Evolutionary conservation across 2,329 filamentous ascomycete genomes (phyloP), one percentile per base, ranked within the genome.

Genomic region (Cadophora gregata): DNA sequence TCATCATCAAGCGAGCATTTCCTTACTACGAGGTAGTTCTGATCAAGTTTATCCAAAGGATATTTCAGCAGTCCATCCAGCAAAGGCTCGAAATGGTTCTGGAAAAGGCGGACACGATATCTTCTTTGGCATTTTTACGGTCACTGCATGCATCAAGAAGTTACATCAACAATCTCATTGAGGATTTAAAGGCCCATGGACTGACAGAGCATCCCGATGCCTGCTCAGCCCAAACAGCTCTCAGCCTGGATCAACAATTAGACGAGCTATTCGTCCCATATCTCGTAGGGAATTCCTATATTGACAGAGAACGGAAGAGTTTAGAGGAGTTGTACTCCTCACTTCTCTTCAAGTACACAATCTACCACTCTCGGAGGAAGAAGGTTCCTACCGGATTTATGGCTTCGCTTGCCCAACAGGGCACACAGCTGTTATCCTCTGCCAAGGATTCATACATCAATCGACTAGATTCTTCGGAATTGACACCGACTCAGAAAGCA

Each of bases 11-110:
- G 79, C 88, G 93, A 61, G 95, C 96, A 0, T 99, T 99, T 76
- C 96, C 96, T 0, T 97, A 94, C 78, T 95, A 97, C 73, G 96
- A 99, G 74, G 94, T 95, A 67, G 96, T 99, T 0, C 82, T 99
- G 60, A 90, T 90, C 70, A 95, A 95, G 74, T 99, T 99, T 74
- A 85, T 99, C 61, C 96, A 99, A 79, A 87, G 96, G 71, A 91
- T 99, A 12, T 99, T 99, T 76, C 96, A 99, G 77, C 96, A 99
- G 79, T 98, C 95, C 1, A 94, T 99, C 69, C 96, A 99, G 79
- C 95, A 98, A 78, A 88, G 95, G 16, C 84, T 99, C 10, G 96
- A 99, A 77, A 92, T 97, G 88, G 94, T 99, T 3, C 83, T 99
- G 58, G 94, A 97, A 73, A 98, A 98, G 80, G 96, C 96, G 19